Conservation (phyloP, 2,329 filamentous ascomycete species). For the Xylariaceae sp. region DNA sequence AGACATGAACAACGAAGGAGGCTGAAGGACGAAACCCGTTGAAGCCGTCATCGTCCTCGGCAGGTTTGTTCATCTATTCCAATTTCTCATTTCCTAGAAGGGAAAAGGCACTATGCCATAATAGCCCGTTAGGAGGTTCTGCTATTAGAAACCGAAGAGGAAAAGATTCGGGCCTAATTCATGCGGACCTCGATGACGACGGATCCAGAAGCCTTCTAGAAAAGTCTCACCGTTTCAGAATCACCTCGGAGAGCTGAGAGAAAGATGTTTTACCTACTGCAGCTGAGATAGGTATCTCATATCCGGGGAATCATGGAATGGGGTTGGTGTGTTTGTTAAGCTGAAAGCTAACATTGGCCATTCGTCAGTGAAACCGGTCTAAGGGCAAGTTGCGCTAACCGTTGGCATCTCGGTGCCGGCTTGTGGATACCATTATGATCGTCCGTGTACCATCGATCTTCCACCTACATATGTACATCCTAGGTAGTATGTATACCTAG, state of each 20-base stretch:
- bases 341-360: not conserved
- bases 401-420: not conserved
- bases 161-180: slow-evolving; percentile 6
- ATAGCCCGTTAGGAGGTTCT: slow-evolving; percentile 2
- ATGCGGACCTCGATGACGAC: slow-evolving; percentile 19
- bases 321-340: not conserved
- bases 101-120: slow-evolving; percentile 2
- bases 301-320: slow-evolving; percentile 2
- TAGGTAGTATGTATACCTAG: not conserved
- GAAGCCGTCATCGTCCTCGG: not conserved
- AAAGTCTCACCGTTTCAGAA: slow-evolving; percentile 7
- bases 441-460: not conserved
- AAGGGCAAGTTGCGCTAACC: not conserved
- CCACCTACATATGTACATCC: too few relatives aligned
- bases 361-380: not conserved
- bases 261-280: not conserved
- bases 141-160: slow-evolving; percentile 9
- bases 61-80: not conserved
- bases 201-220: slow-evolving; percentile 28
- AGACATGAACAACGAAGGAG: slow-evolving; percentile 1
- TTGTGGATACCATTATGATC: not conserved
- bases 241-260: not conserved
- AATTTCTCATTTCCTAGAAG: slow-evolving; percentile 1
- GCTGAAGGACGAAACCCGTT: slow-evolving; percentile 3
- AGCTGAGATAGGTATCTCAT: not conserved